Base-by-base conservation (phyloP, 2,329 filamentous ascomycete species). In the Ceratocystis alfenasii region DNA sequence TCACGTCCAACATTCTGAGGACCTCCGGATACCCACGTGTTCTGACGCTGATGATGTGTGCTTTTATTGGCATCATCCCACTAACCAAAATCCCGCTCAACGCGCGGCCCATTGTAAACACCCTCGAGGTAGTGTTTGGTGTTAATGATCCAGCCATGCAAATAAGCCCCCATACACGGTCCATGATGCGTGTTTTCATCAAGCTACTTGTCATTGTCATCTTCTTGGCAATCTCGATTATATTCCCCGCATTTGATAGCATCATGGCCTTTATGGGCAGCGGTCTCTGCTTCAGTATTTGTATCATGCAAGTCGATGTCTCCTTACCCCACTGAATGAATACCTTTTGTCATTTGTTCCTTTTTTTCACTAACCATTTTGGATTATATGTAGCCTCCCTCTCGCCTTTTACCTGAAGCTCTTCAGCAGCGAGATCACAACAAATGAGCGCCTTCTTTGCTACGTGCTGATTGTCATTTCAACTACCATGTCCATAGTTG, bases 61-160 rank as follows among this genome's bases (percentile, higher is more conserved):
- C 89, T 68, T 93, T 92, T 74, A 89, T 97, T 70, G 88, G 88
- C 72, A 91, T 96, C 73, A 96, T 97, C 69, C 94, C 93, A 0
- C 78, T 99, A 63, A 96, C 93, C 45, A 99, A 99, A 76, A 86
- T 96, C n/a, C 91, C 92, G 0, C 79, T 96, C 45, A 95, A 92
- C 73, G 87, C 89, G 7, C 87, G 92, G 1, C 94, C 93, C 10
- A 92, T 97, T 70, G 83, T 96, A 69, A 87, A 87, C 41, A 96
- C 91, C 0, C 76, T 89, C 64, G 94, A 97, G 77, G 84, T 94
- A 62, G 77, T 96, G 66, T 81, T 85, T 68, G 90, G 91, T 59
- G 80, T 96, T 55, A 77, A 77, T 63, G 76, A 76, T n/a, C 74
- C 78, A 0, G 71, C 75, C 1, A 68, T 82, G 3, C 74, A 83